Percentiles rank a stretch among this genome's conserved stretches.
phyloP scores from a whole-genome alignment of 805 yeast genomes.

The Lipomyces kockii region DNA sequence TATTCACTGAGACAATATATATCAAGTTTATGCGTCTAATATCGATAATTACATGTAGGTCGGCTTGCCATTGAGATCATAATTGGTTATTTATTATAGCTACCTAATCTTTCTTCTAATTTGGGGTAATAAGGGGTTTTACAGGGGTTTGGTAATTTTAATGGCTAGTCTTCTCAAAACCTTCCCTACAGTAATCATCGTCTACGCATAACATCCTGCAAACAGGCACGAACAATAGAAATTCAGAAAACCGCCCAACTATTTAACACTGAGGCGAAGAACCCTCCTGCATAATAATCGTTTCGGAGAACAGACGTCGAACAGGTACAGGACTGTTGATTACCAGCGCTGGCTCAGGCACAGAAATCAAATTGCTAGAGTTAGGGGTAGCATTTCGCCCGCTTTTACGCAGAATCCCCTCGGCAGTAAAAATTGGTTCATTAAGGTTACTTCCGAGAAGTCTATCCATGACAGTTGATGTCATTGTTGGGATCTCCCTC shows the following conservation, averaged over 20 bases:
- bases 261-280: neutral
- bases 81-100: neutral
- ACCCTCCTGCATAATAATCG: neutral
- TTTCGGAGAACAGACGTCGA: neutral
- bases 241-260: neutral
- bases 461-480: neutral
- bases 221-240: neutral
- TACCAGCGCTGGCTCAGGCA: neutral
- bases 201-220: neutral
- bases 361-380: neutral
- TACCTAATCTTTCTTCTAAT: neutral
- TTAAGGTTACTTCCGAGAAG: constrained; percentile 3
- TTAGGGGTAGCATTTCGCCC: constrained; percentile 1
- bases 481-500: neutral
- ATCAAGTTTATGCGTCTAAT: neutral
- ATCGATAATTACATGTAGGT: neutral
- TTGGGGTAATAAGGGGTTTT: neutral
- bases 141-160: neutral
- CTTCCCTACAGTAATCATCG: neutral
- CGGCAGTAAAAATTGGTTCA: neutral
- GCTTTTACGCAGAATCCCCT: neutral
- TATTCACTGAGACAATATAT: neutral
- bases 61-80: constrained; percentile 13
- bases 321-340: neutral
- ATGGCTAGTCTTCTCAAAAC: neutral